Conservation (phyloP, 2,329 filamentous ascomycete species). For the Fusarium sp. region DNA sequence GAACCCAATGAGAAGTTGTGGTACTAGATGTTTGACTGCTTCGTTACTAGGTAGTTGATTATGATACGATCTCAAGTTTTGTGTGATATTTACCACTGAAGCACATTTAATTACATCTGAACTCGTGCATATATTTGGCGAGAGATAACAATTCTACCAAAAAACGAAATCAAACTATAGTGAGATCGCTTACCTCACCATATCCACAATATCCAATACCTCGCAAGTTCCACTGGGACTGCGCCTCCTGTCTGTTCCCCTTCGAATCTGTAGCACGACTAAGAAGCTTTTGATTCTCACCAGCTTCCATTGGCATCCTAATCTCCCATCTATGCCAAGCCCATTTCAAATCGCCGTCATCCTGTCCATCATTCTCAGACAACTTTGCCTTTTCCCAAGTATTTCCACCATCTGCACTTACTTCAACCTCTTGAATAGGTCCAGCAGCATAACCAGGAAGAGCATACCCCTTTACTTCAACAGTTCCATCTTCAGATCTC, state of each 20-base stretch:
- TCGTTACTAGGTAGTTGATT: no score
- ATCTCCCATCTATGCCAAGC: background rate
- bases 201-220: background rate
- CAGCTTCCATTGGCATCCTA: background rate
- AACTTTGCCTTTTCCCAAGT: background rate
- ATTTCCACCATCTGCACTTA: background rate
- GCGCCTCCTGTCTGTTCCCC: background rate
- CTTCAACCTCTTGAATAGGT: background rate
- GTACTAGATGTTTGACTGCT: background rate
- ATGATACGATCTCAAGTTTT: no score
- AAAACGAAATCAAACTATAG: no score
- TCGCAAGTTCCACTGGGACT: background rate
- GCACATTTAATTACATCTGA: no score
- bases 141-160: no score
- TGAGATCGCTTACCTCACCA: background rate
- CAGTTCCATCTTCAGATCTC: rapidly evolving
- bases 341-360: background rate
- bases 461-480: background rate
- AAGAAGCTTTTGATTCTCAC: background rate
- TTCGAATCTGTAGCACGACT: background rate
- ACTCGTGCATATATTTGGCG: no score
- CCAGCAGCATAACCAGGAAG: background rate
- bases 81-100: no score
- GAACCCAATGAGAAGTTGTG: background rate
- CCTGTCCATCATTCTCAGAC: background rate